Evolutionary conservation across 495 filamentous ascomycete species (phyloP), one percentile per base, ranked within the genome.

Genomic region (Penicillium daleae): DNA sequence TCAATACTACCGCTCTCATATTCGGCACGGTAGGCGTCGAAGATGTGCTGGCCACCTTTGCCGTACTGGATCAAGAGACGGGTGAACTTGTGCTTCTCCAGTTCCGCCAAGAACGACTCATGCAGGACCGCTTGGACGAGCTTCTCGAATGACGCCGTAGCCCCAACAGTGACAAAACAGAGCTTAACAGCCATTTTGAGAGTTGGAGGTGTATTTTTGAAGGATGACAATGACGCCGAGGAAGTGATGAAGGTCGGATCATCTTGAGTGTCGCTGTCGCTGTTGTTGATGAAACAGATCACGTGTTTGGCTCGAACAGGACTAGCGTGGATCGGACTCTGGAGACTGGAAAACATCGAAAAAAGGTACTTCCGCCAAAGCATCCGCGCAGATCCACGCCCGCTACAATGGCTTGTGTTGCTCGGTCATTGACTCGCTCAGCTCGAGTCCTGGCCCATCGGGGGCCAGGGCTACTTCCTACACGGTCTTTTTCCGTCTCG

Each of bases 131-230:
- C 85, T 22, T 81, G 72, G 46, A 97, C 76, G 9, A 99, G 85
- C 12, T 78, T 71, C 51, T 84, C 78, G 74, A 99, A 99, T 19
- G 88, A 82, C 3, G 93, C 93, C 0, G 94, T 99, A 2, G 95
- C 96, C 50, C 95, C 95, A 32, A 96, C 87, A 0, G 95, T 97
- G 27, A 97, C 90, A 59, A 97, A 89, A 71, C 87, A 89, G 21
- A 82, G 48, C 67, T 84, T 86, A 67, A 65, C 73, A 13, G 44
- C 35, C 42, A 53, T 56, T 24, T 32, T 13, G 21, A 2, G n/a
- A 21, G 42, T 4, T 24, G 24, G 17, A 17, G 27, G 49, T 24
- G 26, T 22, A 29, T 12, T n/a, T 24, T 33, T 17, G n/a, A 40
- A 35, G 56, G 52, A 33, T 46, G 42, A 46, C 24, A 24, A 40